A percentile compares a stretch with the other conserved stretches of the same genome.
Conservation (phyloP, 495 filamentous ascomycete species). For the Hypoxylon crocopeplum region DNA sequence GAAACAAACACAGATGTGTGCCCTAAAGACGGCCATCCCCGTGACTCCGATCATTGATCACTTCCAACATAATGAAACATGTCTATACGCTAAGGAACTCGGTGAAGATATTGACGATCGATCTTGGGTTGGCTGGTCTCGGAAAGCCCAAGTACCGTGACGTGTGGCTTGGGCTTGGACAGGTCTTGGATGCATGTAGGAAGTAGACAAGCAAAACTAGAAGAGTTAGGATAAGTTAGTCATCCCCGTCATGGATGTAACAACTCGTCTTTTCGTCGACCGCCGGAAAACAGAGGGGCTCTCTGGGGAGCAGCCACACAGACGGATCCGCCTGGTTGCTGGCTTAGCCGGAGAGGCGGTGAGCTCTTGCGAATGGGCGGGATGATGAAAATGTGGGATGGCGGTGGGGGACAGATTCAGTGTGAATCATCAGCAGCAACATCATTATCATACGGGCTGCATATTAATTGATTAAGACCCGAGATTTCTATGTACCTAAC, state of each 20-base stretch:
- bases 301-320: constrained; percentile 25
- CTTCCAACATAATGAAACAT: background rate
- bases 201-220: background rate
- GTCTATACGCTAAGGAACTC: background rate
- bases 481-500: background rate
- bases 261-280: constrained; percentile 13
- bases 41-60: too few species aligned
- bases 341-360: constrained; percentile 26
- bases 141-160: constrained; percentile 14
- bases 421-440: too few species aligned
- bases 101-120: background rate
- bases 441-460: constrained; percentile 33
- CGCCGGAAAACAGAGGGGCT: constrained; percentile 30
- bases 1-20: background rate
- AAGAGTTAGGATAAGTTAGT: constrained; percentile 8
- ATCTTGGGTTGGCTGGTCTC: constrained; percentile 13
- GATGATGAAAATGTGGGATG: too few species aligned
- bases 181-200: background rate
- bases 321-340: constrained; percentile 12
- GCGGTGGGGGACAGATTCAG: too few species aligned
- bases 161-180: constrained; percentile 15
- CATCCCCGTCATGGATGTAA: constrained; percentile 24
- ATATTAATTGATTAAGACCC: constrained; percentile 12
- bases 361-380: constrained; percentile 33
- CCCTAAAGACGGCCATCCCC: background rate